Evolutionary conservation across 805 yeast species (phyloP), one percentile per base, ranked within the genome.

Genomic region (Pichia membranifaciens): DNA sequence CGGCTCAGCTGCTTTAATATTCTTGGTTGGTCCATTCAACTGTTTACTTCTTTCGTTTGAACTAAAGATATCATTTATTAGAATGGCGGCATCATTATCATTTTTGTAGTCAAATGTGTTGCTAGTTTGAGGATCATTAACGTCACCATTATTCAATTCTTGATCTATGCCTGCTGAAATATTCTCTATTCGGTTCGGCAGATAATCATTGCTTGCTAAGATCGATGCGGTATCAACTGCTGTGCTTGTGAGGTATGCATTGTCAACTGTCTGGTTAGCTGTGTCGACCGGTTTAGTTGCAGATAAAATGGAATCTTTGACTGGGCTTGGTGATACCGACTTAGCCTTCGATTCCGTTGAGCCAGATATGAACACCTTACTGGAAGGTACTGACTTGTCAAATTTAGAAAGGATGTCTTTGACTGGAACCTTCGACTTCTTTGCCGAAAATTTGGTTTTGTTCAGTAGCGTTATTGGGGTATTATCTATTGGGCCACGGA

Each of bases 11-110:
- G 42, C 34, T 29, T 28, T 38, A 5, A 47, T 43, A 33, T 16
- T 43, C 16, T 43, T 53, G 6, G 61, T 59, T 38, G 64, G 65
- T 3, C 60, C 62, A 5, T 38, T 29, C 5, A 17, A 13, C 16
- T 33, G 8, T 12, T 33, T 17, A 35, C 29, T 17, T 10, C 20
- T 40, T 12, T 25, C 44, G 12, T 31, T 38, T 6, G 18, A 6
- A 7, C 43, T 3, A 13, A 34, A 13, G 16, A 36, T 36, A 20
- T 34, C 38, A 41, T 23, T 25, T 16, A 22, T 22, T 8, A 23
- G 9, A 25, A 33, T 12, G 9, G 36, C 8, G 8, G 12, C 36
- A 33, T 12, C n/a, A 33, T 33, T 12, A 33, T 5, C 23, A 36
- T 18, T 12, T 29, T 43, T 21, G 16, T 21, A 4, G 29, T 37